These are phyloP conservation scores for Zymoseptoria pseudotritici DNA, from an alignment of 2,329 filamentous ascomycete genomes.

Conservation along the genomic window DNA sequence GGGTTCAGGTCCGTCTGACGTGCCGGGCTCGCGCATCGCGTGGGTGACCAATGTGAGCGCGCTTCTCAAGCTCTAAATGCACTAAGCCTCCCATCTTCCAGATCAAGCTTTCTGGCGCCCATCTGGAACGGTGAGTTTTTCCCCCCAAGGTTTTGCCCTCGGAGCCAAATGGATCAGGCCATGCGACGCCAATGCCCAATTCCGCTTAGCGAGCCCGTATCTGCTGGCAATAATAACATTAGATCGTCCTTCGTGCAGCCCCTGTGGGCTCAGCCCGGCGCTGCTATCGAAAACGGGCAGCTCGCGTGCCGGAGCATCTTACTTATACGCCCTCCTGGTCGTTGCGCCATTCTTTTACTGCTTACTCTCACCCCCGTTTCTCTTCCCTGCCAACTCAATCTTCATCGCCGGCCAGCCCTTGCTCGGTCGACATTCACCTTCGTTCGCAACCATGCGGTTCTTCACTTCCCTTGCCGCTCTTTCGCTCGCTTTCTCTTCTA, in stretches of 20 bases:
- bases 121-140: not conserved
- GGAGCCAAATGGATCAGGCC: not conserved
- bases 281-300: not conserved
- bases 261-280: not conserved
- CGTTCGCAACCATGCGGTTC: conserved; percentile 12
- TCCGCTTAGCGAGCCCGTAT: not conserved
- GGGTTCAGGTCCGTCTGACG: not conserved
- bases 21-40: not conserved
- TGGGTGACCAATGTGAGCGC: not conserved
- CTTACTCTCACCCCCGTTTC: not conserved
- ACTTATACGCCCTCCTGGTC: not conserved
- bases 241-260: not conserved
- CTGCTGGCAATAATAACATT: not conserved
- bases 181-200: not conserved
- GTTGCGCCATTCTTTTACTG: not conserved
- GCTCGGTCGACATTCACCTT: not conserved
- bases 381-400: not conserved
- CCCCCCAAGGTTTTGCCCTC: not conserved
- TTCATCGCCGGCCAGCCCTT: not conserved
- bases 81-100: not conserved
- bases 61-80: not conserved
- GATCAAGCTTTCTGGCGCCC: not conserved
- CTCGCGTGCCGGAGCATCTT: not conserved
- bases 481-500: conserved; percentile 14
- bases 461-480: conserved; percentile 10